Evolutionary conservation across 1,284 basidiomycete genomes (phyloP).

Genomic region (Neolentinus lepideus): DNA sequence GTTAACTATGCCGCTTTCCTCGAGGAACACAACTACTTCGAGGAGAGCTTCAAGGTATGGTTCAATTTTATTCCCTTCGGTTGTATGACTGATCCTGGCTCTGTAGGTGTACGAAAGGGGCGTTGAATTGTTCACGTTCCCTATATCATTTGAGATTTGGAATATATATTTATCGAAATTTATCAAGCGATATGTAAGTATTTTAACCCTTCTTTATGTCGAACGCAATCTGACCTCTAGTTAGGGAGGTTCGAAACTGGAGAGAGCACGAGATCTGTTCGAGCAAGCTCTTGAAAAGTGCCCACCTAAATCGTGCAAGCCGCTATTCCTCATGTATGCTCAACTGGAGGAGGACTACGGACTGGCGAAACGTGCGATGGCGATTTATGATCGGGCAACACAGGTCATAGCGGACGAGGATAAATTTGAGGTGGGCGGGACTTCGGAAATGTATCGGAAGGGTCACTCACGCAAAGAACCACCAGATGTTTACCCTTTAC

Average conservation of each 20-base stretch:
- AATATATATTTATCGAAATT: constrained; percentile 99
- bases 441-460: neutral
- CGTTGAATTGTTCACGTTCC: constrained; percentile 96
- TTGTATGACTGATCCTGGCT: constrained; percentile 7
- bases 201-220: neutral
- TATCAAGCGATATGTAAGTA: constrained; percentile 86
- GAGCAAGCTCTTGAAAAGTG: constrained; percentile 98
- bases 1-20: constrained; percentile 97
- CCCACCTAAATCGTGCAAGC: constrained; percentile 91
- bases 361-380: constrained; percentile 93
- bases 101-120: constrained; percentile 89
- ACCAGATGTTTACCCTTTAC: constrained; percentile 92
- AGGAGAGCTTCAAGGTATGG: constrained; percentile 92
- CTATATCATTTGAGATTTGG: constrained; percentile 98
- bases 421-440: constrained; percentile 78
- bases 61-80: neutral
- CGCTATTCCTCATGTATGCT: constrained; percentile 93
- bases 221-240: constrained; percentile 5
- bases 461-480: neutral
- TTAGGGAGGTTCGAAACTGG: constrained; percentile 88
- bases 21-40: constrained; percentile 97
- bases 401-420: constrained; percentile 82
- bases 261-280: constrained; percentile 93
- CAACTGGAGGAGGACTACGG: constrained; percentile 94
- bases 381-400: constrained; percentile 91